phyloP scores from a whole-genome alignment of 208 protist genomes.

The Acanthamoeba sp. region DNA sequence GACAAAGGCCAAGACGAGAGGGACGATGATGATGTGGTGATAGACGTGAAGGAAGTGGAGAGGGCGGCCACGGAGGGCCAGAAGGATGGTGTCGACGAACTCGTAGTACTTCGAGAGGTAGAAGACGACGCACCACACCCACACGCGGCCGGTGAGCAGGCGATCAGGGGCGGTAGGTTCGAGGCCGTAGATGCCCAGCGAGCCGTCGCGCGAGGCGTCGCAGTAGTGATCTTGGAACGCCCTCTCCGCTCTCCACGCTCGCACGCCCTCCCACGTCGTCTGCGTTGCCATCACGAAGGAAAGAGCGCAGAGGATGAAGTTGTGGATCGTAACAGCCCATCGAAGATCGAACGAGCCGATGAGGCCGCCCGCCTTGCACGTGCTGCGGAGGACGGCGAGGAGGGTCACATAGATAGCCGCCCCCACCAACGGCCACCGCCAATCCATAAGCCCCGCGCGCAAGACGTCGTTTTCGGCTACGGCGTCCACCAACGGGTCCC shows the following conservation, averaged over 20 bases:
- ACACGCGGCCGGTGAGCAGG: background rate
- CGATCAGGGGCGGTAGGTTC: slow-evolving; percentile 55
- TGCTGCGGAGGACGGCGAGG: background rate
- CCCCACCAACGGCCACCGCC: slow-evolving; percentile 33
- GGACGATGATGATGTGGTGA: slow-evolving; percentile 72
- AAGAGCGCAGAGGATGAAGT: slow-evolving; percentile 75
- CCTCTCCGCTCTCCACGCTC: background rate
- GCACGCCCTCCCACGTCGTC: slow-evolving; percentile 70
- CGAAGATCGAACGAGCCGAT: slow-evolving; percentile 70
- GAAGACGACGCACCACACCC: slow-evolving; percentile 65
- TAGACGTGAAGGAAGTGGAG: slow-evolving; percentile 70
- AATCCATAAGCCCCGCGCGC: slow-evolving; percentile 19
- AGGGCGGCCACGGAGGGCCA: background rate
- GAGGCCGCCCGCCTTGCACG: background rate
- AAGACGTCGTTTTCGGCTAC: background rate
- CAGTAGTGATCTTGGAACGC: background rate
- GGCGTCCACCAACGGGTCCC: slow-evolving; percentile 6
- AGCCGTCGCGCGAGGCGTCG: background rate
- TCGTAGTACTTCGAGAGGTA: slow-evolving; percentile 76
- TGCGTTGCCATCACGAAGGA: slow-evolving; percentile 76
- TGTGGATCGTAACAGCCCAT: slow-evolving; percentile 69
- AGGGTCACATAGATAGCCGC: background rate
- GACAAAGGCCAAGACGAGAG: slow-evolving; percentile 32
- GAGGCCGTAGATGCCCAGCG: slow-evolving; percentile 12
- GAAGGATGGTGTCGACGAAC: slow-evolving; percentile 73